phyloP scores from a whole-genome alignment of 257 asterid genomes.

The Nicotiana tabacum region DNA sequence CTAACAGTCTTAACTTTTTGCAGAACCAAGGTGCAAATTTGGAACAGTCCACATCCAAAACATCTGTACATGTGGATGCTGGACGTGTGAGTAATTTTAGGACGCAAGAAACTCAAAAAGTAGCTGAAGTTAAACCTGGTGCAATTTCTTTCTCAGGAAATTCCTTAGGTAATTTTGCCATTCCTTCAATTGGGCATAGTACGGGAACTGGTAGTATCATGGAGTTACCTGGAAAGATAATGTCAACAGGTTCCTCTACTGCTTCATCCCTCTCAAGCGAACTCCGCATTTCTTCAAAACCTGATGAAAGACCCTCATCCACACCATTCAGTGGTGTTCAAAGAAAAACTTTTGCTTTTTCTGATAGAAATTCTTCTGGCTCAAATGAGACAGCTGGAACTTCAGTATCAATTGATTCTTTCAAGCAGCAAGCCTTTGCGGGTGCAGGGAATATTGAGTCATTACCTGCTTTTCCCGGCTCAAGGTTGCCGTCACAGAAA shows the following conservation, averaged over 20 bases:
- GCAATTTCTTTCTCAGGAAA: conserved; percentile 30
- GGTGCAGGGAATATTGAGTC: conserved; percentile 34
- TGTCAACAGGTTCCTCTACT: conserved; percentile 28
- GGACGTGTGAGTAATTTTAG: conserved; percentile 9
- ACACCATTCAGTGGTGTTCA: conserved; percentile 23
- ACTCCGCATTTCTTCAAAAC: conserved; percentile 2
- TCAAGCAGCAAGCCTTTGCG: conserved; percentile 29
- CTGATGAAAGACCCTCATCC: conserved; percentile 22
- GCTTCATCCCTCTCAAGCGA: conserved; percentile 26
- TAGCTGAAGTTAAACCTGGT: conserved; percentile 34
- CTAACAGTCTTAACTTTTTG: not conserved
- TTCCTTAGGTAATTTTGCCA: conserved; percentile 28
- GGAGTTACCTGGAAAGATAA: conserved; percentile 32
- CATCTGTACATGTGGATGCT: conserved; percentile 14
- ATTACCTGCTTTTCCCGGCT: conserved; percentile 26
- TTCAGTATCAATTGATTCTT: conserved; percentile 29
- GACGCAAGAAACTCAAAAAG: conserved; percentile 23
- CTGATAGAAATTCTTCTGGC: conserved; percentile 34
- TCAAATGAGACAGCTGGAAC: conserved; percentile 34
- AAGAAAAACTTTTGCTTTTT: conserved; percentile 15
- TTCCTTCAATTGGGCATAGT: conserved; percentile 33
- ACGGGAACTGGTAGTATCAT: conserved; percentile 19
- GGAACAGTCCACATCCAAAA: conserved; percentile 16
- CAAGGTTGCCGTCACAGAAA: conserved; percentile 33
- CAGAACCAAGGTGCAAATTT: conserved; percentile 12